These are phyloP conservation scores for Cynanchum wilfordii DNA, from an alignment of 257 asterid species.

Conservation along the genomic window DNA sequence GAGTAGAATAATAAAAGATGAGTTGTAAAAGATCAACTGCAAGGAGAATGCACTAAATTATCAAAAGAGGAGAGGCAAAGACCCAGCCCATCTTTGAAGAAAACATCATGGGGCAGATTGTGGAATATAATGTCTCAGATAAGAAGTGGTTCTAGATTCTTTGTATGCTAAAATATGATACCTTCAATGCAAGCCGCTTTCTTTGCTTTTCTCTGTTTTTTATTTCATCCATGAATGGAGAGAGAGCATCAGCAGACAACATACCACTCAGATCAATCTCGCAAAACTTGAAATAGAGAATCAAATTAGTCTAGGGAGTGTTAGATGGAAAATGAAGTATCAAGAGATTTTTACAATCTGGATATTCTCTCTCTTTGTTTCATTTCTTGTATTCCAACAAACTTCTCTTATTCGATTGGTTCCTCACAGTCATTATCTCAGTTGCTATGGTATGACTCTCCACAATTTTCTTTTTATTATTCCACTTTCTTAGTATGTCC, in stretches of 20 bases:
- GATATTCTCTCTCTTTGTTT: neutral
- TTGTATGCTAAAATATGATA: constrained; percentile 22
- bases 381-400: neutral
- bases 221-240: constrained; percentile 90
- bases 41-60: neutral
- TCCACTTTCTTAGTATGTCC: neutral
- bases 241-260: constrained; percentile 70
- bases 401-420: neutral
- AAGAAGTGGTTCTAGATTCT: neutral
- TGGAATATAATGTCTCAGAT: neutral
- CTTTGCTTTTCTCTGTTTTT: constrained; percentile 86
- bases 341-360: neutral
- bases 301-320: neutral
- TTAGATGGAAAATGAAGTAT: neutral
- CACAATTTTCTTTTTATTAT: neutral
- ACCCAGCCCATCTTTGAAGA: neutral
- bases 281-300: constrained; percentile 57
- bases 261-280: constrained; percentile 64
- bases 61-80: neutral
- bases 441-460: neutral
- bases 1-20: neutral
- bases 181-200: constrained; percentile 76
- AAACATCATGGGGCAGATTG: neutral
- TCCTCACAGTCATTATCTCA: neutral
- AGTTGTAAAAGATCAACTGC: neutral